Evolutionary conservation across 805 yeast species (phyloP), one percentile per base, ranked within the genome.

Genomic region (Pichia occidentalis): DNA sequence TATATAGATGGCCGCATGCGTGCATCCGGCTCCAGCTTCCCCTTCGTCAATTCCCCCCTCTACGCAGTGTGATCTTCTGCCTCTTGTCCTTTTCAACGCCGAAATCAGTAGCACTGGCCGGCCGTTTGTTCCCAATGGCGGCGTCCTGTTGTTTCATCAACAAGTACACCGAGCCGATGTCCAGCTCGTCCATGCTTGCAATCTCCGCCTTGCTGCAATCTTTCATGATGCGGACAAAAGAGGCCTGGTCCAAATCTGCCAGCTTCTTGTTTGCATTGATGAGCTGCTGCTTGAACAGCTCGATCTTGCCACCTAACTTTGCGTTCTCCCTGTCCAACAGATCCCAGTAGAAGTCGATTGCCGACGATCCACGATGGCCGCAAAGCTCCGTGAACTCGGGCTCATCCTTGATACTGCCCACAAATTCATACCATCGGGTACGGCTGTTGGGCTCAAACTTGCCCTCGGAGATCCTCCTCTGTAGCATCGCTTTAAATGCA

Each of bases 261-360:
- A 48, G 23, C 6, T 39, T 29, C 3, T 36, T 23, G 17, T 45
- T 44, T 4, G 24, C 24, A 18, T 35, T 57, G 7, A 67, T 57
- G 21, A 80, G 48, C 5, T 70, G 55, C 45, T 71, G 77, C 35
- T 72, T 71, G 1, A 77, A 71, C 29, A 80, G 57, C 36, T 79
- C 85, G 37, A 73, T 73, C 51, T 77, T 75, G 17, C 77, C 75
- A 42, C 69, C 71, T 31, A 83, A 53, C 2, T 66, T 51, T 37
- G 77, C 71, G 24, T 70, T 67, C 48, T 75, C 77, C 39, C 74
- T 79, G 47, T 81, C 87, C 3, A 81, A 68, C 0, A 71, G 50
- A 54, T 87, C 95, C 73, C 85, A 72, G 54, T 81, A 86, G 28
- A 84, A 58, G 45, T 86, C 95, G 29, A 79, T 52, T 1, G 95